Evolutionary conservation across 257 asterid genomes (phyloP), one percentile per base, ranked within the genome.

Genomic region (Ilex asprella): DNA sequence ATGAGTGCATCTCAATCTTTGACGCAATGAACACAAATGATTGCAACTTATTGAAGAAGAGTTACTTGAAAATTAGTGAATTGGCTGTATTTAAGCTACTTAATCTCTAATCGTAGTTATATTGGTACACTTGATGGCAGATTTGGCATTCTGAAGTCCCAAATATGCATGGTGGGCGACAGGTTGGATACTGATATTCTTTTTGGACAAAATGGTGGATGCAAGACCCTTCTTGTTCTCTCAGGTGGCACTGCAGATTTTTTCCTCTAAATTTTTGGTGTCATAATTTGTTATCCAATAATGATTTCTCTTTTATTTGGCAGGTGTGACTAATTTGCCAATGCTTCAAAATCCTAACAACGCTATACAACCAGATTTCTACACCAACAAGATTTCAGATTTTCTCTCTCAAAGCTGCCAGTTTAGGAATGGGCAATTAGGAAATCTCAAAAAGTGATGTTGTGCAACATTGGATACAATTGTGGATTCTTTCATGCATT

Each of bases 91-190:
- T 46, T 6, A 14, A 46, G 13, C 12, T 46, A 35, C 52, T 6
- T 2, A 10, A 10, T 14, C 3, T 10, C 52, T 46, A 46, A 46
- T 41, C 7, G 0, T 41, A 11, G 14, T 46, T 46, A 46, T 46
- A 2, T 46, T 46, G 52, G 3, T 46, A 10, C 10, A 12, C n/a
- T 10, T 7, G 3, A 7, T 10, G 15, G n/a, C 85, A 92, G 96
- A 81, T 92, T 92, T 63, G 75, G 80, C 67, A 92, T 92, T 69
- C 70, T 86, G 63, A 92, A 92, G 71, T 89, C 99, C 30, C 96
- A 92, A 75, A 92, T 89, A 75, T 92, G 97, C 86, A 89, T 89
- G 99, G 97, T 89, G 31, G 99, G 97, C 12, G 97, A 89, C 76
- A 85, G 99, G 74, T 77, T 92, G 55, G 99, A 92, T 50, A 92